Evolutionary conservation across 2,329 filamentous ascomycete species (phyloP), one percentile per base, ranked within the genome.

Genomic region (Cladophialophora bantiana): DNA sequence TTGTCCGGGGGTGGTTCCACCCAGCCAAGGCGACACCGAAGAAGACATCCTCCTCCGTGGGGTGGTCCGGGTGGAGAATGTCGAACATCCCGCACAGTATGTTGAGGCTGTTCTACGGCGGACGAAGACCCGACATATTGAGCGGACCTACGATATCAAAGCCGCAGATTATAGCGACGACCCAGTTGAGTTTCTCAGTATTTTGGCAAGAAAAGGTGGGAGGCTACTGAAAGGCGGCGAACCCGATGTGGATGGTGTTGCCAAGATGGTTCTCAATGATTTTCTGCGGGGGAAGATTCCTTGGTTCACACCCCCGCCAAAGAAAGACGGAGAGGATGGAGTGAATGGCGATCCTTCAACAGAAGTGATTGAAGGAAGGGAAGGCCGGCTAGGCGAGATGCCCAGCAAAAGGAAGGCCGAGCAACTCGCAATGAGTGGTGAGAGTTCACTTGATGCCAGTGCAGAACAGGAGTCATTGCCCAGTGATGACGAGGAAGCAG

Each of bases 251-350:
- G 94, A 98, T 74, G 93, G 94, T 74, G 93, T 97, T 56, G 95
- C 95, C 1, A 97, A 97, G 80, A 97, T 97, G 88, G 91, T 99
- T 0, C 82, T 99, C 67, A 98, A 97, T 74, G 95, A 99, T 76
- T 99, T 98, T 77, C 87, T 98, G 75, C 84, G 95, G 70, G 95
- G 95, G 64, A 97, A 94, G 80, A 92, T 98, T 32, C 95, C 95
- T 1, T 99, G 96, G 95, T 99, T 93, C 76, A 95, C 92, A 0
- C 89, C 93, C 7, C 89, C 93, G 9, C 93, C 94, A 1, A 80
- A 84, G 13, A 70, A 62, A 45, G 69, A 67, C n/a, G 69, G 65
- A 36, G 64, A 35, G 9, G 65, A 59, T 3, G 34, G 54, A 18
- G 75, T 79, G 3, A 86, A 86, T 56, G 85, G 86, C 36, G 82